Percentiles rank a stretch among this genome's conserved stretches.
phyloP scores from a whole-genome alignment of 1,284 basidiomycete genomes.

The Fistulinella cinereoalba region DNA sequence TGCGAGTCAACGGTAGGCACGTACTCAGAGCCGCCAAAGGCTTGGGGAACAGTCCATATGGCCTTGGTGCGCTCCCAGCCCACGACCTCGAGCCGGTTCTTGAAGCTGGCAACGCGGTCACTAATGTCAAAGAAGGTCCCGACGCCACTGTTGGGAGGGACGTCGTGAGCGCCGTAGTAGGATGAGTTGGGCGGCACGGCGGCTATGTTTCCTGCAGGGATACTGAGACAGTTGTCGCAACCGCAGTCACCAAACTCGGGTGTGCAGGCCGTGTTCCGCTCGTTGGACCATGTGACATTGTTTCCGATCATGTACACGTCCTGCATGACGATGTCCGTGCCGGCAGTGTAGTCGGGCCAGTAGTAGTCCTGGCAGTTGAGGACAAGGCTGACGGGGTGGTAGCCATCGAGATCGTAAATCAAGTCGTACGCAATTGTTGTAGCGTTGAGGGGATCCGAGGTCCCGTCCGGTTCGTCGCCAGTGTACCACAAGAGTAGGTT shows the following conservation, averaged over 20 bases:
- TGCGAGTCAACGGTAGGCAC: no score
- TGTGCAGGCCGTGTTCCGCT: slow-evolving; percentile 55
- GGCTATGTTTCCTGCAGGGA: slow-evolving; percentile 20
- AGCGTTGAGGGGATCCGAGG: slow-evolving; percentile 61
- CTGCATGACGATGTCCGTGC: slow-evolving; percentile 61
- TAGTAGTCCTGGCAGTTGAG: slow-evolving; percentile 72
- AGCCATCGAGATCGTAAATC: slow-evolving; percentile 68
- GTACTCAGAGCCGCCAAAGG: slow-evolving; percentile 58
- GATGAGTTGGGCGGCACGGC: slow-evolving; percentile 28
- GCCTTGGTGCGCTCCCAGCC: slow-evolving; percentile 55
- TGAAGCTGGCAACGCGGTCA: slow-evolving; percentile 60
- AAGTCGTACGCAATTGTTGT: slow-evolving; percentile 55
- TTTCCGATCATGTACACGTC: slow-evolving; percentile 62
- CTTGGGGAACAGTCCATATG: slow-evolving; percentile 77
- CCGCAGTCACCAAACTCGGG: slow-evolving; percentile 68
- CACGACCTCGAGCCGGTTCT: slow-evolving; percentile 52
- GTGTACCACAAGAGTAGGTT: slow-evolving; percentile 78
- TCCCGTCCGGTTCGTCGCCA: slow-evolving; percentile 72
- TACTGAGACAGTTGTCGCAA: slow-evolving; percentile 51
- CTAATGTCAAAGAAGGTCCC: slow-evolving; percentile 52
- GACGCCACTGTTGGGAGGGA: slow-evolving; percentile 33
- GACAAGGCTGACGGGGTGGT: slow-evolving; percentile 73
- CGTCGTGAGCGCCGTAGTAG: slow-evolving; percentile 7
- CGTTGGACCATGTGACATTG: slow-evolving; percentile 62
- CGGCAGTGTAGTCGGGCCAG: slow-evolving; percentile 56